These are phyloP conservation scores for Aotearoamyces nothofagi DNA, from an alignment of 2,329 filamentous ascomycete genomes.

Conservation along the genomic window DNA sequence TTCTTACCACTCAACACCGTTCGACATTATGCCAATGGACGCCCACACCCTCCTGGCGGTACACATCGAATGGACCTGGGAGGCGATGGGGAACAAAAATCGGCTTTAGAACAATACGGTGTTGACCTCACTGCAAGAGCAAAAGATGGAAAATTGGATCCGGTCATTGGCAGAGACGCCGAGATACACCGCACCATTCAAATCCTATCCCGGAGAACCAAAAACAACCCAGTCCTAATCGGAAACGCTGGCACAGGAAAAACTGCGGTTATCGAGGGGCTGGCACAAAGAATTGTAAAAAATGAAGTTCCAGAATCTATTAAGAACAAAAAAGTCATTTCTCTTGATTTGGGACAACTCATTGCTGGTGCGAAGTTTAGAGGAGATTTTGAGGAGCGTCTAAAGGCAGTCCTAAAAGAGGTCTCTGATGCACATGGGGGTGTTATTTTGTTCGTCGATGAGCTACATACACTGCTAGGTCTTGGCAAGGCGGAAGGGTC, in stretches of 20 bases:
- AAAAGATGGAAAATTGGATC: slow-evolving; percentile 80
- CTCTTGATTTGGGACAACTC: slow-evolving; percentile 76
- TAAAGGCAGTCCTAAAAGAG: slow-evolving; percentile 84
- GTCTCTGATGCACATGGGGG: slow-evolving; percentile 79
- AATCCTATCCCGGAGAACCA: slow-evolving; percentile 79
- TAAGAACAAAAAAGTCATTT: slow-evolving; percentile 83
- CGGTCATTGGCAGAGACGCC: slow-evolving; percentile 81
- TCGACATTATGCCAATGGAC: slow-evolving; percentile 50
- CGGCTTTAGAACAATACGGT: slow-evolving; percentile 81
- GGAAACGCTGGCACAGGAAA: slow-evolving; percentile 86
- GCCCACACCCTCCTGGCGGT: slow-evolving; percentile 77
- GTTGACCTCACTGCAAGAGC: slow-evolving; percentile 79
- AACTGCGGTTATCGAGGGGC: slow-evolving; percentile 80
- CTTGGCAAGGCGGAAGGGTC: slow-evolving; percentile 91
- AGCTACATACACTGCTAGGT: slow-evolving; percentile 80
- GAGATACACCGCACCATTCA: slow-evolving; percentile 94
- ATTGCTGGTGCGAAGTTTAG: slow-evolving; percentile 94
- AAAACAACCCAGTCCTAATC: slow-evolving; percentile 79
- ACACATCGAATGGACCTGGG: slow-evolving; percentile 90
- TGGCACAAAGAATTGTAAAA: slow-evolving; percentile 77
- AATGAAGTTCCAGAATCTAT: slow-evolving; percentile 93
- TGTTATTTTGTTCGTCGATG: slow-evolving; percentile 90
- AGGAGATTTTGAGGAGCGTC: slow-evolving; percentile 87
- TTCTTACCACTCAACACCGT: slow-evolving; percentile 25
- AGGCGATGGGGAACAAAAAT: slow-evolving; percentile 57